Evolutionary conservation across 1,139 yeast species (phyloP).

Genomic region (Protomyces pachydermus): DNA sequence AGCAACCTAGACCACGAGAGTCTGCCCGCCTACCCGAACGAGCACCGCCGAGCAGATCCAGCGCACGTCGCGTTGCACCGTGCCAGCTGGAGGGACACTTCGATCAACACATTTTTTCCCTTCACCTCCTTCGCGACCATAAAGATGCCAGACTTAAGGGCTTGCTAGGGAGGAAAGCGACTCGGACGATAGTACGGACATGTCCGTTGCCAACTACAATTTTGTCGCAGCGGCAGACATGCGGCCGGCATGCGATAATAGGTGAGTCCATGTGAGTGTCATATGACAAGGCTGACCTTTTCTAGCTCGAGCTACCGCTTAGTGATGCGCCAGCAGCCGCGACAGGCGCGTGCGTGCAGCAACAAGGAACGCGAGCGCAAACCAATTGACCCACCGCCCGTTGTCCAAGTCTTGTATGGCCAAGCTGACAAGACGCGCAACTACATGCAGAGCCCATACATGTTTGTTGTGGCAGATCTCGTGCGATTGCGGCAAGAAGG

Average conservation of each 20-base stretch:
- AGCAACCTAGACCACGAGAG: too few species aligned
- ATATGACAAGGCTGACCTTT: too few species aligned
- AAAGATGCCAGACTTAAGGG: too few species aligned
- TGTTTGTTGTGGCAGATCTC: conserved; percentile 19
- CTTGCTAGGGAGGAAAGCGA: too few species aligned
- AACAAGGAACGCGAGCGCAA: neutral
- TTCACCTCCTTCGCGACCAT: too few species aligned
- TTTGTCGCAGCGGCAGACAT: neutral
- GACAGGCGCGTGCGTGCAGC: neutral
- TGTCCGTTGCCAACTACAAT: neutral
- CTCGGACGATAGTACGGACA: neutral
- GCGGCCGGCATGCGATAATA: neutral
- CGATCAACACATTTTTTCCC: too few species aligned
- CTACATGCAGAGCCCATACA: conserved; percentile 11
- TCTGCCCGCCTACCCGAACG: too few species aligned
- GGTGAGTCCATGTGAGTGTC: neutral
- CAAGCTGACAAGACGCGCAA: neutral
- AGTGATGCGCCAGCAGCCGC: neutral
- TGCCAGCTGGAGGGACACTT: too few species aligned
- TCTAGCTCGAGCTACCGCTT: neutral
- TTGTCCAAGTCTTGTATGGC: conserved; percentile 11
- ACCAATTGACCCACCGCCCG: conserved; percentile 26
- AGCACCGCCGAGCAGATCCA: too few species aligned
- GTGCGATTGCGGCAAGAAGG: neutral
- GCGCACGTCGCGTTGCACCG: too few species aligned